These are phyloP conservation scores for Hirsutella rhossiliensis DNA, from an alignment of 2,329 filamentous ascomycete species.

Conservation along the genomic window DNA sequence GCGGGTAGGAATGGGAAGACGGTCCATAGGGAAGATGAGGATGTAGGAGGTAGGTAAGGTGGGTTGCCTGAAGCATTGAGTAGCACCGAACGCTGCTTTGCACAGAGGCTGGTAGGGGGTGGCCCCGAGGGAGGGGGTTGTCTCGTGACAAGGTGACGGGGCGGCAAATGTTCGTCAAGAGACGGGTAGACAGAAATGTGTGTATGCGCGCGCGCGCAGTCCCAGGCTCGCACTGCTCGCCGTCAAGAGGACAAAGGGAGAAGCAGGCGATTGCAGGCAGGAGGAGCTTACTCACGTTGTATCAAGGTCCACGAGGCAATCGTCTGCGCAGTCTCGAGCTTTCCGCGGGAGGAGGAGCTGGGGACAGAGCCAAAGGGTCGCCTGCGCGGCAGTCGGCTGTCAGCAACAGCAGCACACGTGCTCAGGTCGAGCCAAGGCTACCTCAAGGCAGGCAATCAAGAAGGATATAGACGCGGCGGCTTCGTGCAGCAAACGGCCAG, in stretches of 20 bases:
- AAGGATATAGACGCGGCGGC: too few relatives aligned
- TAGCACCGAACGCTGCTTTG: neutral
- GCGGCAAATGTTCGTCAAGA: neutral
- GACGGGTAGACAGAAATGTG: neutral
- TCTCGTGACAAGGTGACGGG: constrained; percentile 3
- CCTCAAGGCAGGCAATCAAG: too few relatives aligned
- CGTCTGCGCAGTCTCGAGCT: neutral
- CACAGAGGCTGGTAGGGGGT: neutral
- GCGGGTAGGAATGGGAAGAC: neutral
- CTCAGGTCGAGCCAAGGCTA: too few relatives aligned
- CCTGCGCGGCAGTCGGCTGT: too few relatives aligned
- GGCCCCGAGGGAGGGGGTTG: neutral
- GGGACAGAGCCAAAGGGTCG: too few relatives aligned
- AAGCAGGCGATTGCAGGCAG: neutral
- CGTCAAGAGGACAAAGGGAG: neutral
- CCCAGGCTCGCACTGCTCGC: too few relatives aligned
- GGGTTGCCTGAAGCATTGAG: neutral
- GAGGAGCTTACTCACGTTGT: neutral
- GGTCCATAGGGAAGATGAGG: neutral
- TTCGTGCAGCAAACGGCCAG: too few relatives aligned
- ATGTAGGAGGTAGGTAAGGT: neutral
- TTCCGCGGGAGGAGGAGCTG: too few relatives aligned
- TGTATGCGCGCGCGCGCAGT: too few relatives aligned
- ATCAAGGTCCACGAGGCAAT: neutral
- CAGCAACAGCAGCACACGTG: too few relatives aligned